A percentile compares a stretch with the other conserved stretches of the same genome.
Evolutionary conservation across 1,284 basidiomycete species (phyloP).

Genomic region (Mycosarcoma maydis): DNA sequence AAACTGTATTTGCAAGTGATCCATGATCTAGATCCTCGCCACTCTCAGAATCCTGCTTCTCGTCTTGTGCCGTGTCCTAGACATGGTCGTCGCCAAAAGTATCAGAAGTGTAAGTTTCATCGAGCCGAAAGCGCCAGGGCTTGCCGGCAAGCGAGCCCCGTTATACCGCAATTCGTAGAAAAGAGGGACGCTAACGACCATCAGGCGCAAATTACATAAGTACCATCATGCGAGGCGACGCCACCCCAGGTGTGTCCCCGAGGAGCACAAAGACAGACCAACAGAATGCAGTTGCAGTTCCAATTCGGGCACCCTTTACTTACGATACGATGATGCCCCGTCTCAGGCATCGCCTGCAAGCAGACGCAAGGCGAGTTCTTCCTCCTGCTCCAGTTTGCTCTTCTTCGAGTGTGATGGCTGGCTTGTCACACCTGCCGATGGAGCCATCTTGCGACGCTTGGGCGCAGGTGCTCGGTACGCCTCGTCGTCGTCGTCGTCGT

Average conservation of each 20-base stretch:
- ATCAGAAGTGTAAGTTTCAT: slow-evolving; percentile 55
- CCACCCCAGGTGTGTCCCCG: too few relatives aligned
- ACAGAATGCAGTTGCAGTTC: too few relatives aligned
- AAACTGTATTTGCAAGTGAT: too few relatives aligned
- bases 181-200: slow-evolving; percentile 35
- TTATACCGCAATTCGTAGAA: slow-evolving; percentile 32
- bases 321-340: slow-evolving; percentile 5
- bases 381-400: slow-evolving; percentile 48
- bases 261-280: too few relatives aligned
- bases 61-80: too few relatives aligned
- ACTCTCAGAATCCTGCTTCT: too few relatives aligned
- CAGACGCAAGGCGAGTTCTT: slow-evolving; percentile 49
- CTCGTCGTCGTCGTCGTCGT: slow-evolving; percentile 22
- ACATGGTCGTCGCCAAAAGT: slow-evolving; percentile 1
- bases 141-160: slow-evolving; percentile 60
- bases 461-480: slow-evolving; percentile 15
- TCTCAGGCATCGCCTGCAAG: slow-evolving; percentile 38
- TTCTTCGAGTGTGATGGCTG: slow-evolving; percentile 16
- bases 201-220: slow-evolving; percentile 64
- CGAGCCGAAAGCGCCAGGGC: slow-evolving; percentile 49
- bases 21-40: too few relatives aligned
- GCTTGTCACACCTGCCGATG: slow-evolving; percentile 5
- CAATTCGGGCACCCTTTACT: not conserved
- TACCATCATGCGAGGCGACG: slow-evolving; percentile 52
- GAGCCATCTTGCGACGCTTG: slow-evolving; percentile 26